Percentiles rank a stretch among this genome's conserved stretches.
Evolutionary conservation across 441 rosid species (phyloP).

Genomic region (Euphorbia schlechtendalii): DNA sequence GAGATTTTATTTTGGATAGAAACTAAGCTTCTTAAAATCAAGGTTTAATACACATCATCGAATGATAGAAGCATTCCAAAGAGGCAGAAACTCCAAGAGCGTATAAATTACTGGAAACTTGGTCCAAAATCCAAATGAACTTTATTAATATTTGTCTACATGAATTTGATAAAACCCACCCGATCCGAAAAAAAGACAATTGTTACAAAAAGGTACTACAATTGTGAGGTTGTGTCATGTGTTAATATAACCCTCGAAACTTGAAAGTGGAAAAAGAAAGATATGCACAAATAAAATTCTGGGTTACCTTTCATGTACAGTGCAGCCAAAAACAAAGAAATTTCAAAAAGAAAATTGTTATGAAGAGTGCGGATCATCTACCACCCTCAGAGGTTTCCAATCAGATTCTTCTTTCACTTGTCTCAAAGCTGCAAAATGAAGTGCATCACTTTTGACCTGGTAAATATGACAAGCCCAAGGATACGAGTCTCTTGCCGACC

Average conservation of each 20-base stretch:
- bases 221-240: not conserved
- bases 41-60: no score
- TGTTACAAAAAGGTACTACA: not conserved
- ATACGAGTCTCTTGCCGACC: slow-evolving; percentile 80
- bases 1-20: no score
- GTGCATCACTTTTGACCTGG: slow-evolving; percentile 84
- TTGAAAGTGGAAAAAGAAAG: not conserved
- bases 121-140: no score
- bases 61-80: no score
- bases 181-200: not conserved
- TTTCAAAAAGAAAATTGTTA: slow-evolving; percentile 3
- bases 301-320: not conserved
- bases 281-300: no score
- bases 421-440: slow-evolving; percentile 82
- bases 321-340: not conserved
- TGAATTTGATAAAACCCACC: not conserved
- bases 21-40: no score
- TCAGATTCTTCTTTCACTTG: slow-evolving; percentile 62
- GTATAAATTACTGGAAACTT: no score
- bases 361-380: slow-evolving; percentile 35
- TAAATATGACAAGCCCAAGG: slow-evolving; percentile 94
- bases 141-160: no score
- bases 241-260: not conserved
- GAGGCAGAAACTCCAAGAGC: no score
- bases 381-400: slow-evolving; percentile 79